Evolutionary conservation across 2,329 filamentous ascomycete species (phyloP).

Genomic region (Davidsoniella neocaledoniae): DNA sequence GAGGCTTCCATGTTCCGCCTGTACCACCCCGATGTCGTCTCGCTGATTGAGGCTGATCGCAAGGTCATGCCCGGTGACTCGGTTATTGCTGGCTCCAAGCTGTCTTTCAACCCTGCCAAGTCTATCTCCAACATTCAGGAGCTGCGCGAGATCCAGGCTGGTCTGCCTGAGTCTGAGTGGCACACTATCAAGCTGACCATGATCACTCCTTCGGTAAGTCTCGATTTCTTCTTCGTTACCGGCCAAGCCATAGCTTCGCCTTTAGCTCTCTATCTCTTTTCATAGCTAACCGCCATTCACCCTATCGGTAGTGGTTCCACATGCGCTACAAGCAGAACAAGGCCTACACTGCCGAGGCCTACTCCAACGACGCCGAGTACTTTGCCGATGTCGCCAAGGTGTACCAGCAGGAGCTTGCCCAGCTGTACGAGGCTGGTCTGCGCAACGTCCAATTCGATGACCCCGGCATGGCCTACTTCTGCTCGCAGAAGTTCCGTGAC

Average conservation of each 20-base stretch:
- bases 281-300: constrained; percentile 9
- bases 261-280: neutral
- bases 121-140: constrained; percentile 33
- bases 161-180: constrained; percentile 31
- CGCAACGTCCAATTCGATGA: constrained; percentile 54
- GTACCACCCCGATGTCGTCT: constrained; percentile 38
- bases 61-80: constrained; percentile 40
- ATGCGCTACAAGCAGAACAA: constrained; percentile 17
- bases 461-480: constrained; percentile 55
- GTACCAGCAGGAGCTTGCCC: constrained; percentile 44
- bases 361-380: constrained; percentile 31
- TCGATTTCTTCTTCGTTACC: constrained; percentile 21
- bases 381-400: constrained; percentile 49
- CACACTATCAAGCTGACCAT: constrained; percentile 35
- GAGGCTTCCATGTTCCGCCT: constrained; percentile 35
- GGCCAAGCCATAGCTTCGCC: neutral
- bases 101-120: constrained; percentile 26
- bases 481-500: constrained; percentile 51
- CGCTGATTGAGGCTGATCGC: constrained; percentile 33
- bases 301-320: constrained; percentile 16
- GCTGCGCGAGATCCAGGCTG: constrained; percentile 29
- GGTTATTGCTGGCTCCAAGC: constrained; percentile 34
- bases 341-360: constrained; percentile 17
- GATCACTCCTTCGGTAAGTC: constrained; percentile 28
- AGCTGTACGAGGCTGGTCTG: constrained; percentile 44